These are phyloP conservation scores for Dactylellina leptospora DNA, from an alignment of 2,329 filamentous ascomycete species.

Conservation along the genomic window DNA sequence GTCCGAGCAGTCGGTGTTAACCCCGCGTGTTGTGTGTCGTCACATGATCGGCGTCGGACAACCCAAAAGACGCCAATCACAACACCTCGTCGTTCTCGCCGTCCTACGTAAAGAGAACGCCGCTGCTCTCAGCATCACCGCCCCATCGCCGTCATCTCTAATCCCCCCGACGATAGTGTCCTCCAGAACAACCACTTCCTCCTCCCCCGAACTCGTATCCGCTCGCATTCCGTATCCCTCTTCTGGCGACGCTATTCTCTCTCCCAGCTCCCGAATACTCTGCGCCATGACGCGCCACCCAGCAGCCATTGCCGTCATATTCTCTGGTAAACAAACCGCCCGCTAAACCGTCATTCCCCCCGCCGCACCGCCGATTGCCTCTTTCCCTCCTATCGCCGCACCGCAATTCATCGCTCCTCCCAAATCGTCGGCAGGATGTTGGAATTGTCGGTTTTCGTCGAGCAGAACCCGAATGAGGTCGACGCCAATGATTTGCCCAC, in stretches of 20 bases:
- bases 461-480: slow-evolving; percentile 38
- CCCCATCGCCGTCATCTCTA: too few species aligned
- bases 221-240: neutral
- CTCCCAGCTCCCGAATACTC: slow-evolving; percentile 11
- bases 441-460: slow-evolving; percentile 32
- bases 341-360: slow-evolving; percentile 1
- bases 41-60: too few species aligned
- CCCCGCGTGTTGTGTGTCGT: too few species aligned
- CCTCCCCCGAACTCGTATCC: neutral
- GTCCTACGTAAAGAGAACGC: too few species aligned
- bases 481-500: slow-evolving; percentile 40
- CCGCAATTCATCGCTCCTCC: neutral
- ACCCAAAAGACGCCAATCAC: too few species aligned
- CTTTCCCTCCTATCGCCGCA: neutral
- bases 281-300: slow-evolving; percentile 50
- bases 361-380: slow-evolving; percentile 1
- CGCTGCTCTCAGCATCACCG: too few species aligned
- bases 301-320: slow-evolving; percentile 17
- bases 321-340: slow-evolving; percentile 31
- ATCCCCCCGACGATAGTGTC: too few species aligned
- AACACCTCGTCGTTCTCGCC: too few species aligned
- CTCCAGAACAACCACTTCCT: too few species aligned
- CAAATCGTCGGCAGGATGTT: slow-evolving; percentile 8
- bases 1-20: too few species aligned
- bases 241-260: neutral